Percentiles rank a stretch among this genome's conserved stretches.
phyloP scores from a whole-genome alignment of 2,329 filamentous ascomycete genomes.

The Neofusicoccum cordaticola region DNA sequence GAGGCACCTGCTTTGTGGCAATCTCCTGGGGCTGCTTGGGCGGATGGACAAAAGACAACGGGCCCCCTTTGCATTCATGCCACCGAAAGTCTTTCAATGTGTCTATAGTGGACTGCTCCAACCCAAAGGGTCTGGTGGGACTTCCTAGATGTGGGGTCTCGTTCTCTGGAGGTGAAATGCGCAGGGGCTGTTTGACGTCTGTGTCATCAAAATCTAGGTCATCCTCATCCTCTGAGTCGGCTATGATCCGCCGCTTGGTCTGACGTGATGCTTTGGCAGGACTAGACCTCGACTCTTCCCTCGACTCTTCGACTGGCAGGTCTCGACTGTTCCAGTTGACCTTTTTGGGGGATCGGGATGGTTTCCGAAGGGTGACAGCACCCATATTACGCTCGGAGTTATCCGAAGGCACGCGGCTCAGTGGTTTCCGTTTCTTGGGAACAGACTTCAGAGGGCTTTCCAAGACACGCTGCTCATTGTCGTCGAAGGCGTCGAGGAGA shows the following conservation, averaged over 20 bases:
- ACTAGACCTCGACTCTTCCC: not conserved
- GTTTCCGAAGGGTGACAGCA: slow-evolving; percentile 2
- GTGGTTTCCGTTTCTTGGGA: not conserved
- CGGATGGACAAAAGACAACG: not conserved
- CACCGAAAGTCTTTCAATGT: slow-evolving; percentile 3
- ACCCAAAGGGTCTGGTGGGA: not conserved
- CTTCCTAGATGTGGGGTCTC: not conserved
- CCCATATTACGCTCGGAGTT: not conserved
- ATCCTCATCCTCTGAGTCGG: slow-evolving; percentile 15
- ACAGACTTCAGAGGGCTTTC: slow-evolving; percentile 1
- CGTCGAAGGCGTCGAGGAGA: not conserved
- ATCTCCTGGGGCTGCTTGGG: not conserved
- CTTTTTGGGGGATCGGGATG: slow-evolving; percentile 12
- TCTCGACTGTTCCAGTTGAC: not conserved
- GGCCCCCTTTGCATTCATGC: slow-evolving; percentile 4
- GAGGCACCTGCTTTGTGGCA: not conserved
- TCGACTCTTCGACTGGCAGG: not conserved
- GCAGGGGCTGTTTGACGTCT: not conserved
- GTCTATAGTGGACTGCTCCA: not conserved
- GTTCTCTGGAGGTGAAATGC: not conserved
- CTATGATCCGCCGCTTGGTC: slow-evolving; percentile 10
- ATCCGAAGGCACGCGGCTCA: slow-evolving; percentile 20
- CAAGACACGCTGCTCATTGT: not conserved
- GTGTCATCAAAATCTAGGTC: not conserved
- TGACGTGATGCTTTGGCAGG: not conserved